Conservation (phyloP, 2,329 filamentous ascomycete species). For the Ophiostoma piceae region DNA sequence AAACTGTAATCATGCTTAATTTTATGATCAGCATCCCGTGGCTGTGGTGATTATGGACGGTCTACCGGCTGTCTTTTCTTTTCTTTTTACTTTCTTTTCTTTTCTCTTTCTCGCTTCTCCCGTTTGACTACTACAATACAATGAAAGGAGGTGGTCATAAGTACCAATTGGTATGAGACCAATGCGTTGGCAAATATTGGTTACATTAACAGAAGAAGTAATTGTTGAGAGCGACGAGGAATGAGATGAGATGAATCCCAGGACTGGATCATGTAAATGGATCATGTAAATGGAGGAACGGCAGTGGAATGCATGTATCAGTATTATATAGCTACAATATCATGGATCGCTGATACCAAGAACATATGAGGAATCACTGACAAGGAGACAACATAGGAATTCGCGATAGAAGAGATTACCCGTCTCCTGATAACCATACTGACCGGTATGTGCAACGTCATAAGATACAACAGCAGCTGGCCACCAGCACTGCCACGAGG, state of each 20-base stretch:
- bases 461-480: neutral
- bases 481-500: neutral
- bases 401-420: no score
- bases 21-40: neutral
- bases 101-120: neutral
- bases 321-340: neutral
- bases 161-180: neutral
- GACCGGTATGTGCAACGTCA: neutral
- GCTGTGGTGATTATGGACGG: neutral
- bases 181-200: neutral
- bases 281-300: conserved; percentile 3
- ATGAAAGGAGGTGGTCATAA: neutral
- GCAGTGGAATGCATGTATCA: neutral
- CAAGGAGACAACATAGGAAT: neutral
- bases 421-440: no score
- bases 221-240: neutral
- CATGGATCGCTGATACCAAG: neutral
- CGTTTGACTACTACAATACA: neutral
- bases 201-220: neutral
- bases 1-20: neutral
- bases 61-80: neutral
- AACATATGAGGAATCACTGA: neutral
- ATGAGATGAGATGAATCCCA: neutral
- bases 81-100: neutral
- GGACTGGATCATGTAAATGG: neutral